Base-by-base conservation (phyloP, 768 basidiomycete genomes). In the Mycena kentingensis region DNA sequence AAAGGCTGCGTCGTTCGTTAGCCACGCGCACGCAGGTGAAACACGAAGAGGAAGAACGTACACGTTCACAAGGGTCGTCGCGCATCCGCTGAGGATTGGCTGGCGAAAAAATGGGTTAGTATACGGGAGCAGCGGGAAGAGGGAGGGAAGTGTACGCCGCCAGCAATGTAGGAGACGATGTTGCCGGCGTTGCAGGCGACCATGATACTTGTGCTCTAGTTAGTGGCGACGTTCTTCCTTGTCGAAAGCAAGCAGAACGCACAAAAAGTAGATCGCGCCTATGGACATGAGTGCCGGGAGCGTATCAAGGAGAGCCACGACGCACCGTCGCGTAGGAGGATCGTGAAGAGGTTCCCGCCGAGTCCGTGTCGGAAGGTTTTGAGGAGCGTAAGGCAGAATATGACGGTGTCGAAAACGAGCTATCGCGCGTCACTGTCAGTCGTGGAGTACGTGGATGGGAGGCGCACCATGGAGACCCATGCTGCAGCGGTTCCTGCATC, bases 341-440 rank as follows among this genome's bases (percentile, higher is more conserved):
- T 36, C 16, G 18, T 19, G 27, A 58, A 49, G 1, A 58, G 42
- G 13, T 26, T 46, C 1, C 49, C 41, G 8, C 39, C 29, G 13
- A 49, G 53, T 5, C 29, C 49, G 26, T 48, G 47, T 21, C 24
- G 19, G 10, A 51, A 36, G 10, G 52, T 42, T 38, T 58, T 61
- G 52, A 55, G 52, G 3, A 63, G 26, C 3, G 60, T 68, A 6
- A 68, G 42, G 16, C 37, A 11, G 50, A 67, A 67, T 16, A 64
- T 41, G 35, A 60, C 19, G 10, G 49, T 13, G 24, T 67, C 64
- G 35, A 65, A 67, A 10, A 47, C 38, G 19, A 68, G 46, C 29
- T 60, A 16, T 27, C 2, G 16, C 2, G 24, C 29, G 18, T 16
- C 7, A n/a, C n/a, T n/a, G 11, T 25, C 22, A 41, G n/a, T 11